Evolutionary conservation across 2,329 filamentous ascomycete genomes (phyloP), one percentile per base, ranked within the genome.

Genomic region (Apiospora koreana): DNA sequence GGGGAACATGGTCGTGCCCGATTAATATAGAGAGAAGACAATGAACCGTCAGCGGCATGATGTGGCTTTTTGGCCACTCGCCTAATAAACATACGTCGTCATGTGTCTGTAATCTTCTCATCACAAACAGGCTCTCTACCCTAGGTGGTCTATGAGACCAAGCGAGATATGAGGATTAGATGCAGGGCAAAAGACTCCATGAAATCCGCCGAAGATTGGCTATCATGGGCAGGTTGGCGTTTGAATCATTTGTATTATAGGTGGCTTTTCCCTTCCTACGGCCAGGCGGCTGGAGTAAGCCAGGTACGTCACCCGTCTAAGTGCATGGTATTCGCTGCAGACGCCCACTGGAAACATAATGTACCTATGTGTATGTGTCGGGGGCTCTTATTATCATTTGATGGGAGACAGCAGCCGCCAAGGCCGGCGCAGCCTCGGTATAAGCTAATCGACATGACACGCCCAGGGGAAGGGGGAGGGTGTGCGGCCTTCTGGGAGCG

Each of bases 61-160:
- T 41, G 66, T 41, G 66, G 66, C 28, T 5, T 48, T 54, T 48
- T 68, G 45, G 66, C 66, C 66, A 68, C 66, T 68, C 66, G 66
- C 66, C 45, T 68, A 50, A 38, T 45, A 31, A 16, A 66, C n/a
- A 45, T 25, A 28, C 64, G 9, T 66, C 64, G 38, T 66, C 64
- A 66, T 66, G 54, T 62, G 54, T 62, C 54, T 38, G 31, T 38
- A 62, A 62, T 23, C 54, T 35, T 38, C 18, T 23, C 54, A 38
- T 38, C 54, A 38, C 18, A 38, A 14, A 38, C 54, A 62, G 31
- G 8, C 31, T n/a, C 31, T 38, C 54, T 62, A 16, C 31, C 54
- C 21, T 62, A 9, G 54, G 28, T 10, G 31, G 28, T 12, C 18
- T 23, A 35, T 28, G 28, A 38, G 28, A 7, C 50, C 50, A 58